These are phyloP conservation scores for Psilocybe azurescens DNA, from an alignment of 768 basidiomycete genomes.

Conservation along the genomic window DNA sequence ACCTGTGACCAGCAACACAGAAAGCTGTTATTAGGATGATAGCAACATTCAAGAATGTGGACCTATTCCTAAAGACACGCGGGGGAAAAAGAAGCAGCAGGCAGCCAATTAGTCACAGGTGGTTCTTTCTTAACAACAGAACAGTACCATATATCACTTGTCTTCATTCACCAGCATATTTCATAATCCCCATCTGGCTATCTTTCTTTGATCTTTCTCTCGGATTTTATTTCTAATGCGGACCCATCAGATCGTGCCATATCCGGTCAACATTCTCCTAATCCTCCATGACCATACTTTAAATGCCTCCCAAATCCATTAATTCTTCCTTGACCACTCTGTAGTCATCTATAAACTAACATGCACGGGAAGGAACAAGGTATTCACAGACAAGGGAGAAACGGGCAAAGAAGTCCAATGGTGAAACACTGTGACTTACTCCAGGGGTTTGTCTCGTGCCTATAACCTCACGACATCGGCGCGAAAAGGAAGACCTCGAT, in stretches of 20 bases:
- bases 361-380: neutral
- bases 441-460: neutral
- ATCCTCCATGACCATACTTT: too few species aligned
- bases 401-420: neutral
- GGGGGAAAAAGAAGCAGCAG: conserved; percentile 6
- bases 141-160: neutral
- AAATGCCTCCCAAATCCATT: too few species aligned
- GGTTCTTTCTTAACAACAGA: conserved; percentile 2
- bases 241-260: too few species aligned
- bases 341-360: neutral
- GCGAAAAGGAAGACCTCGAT: too few species aligned
- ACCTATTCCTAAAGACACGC: neutral
- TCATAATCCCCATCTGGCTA: conserved; percentile 8
- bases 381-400: neutral
- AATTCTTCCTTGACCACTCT: too few species aligned
- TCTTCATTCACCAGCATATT: conserved; percentile 6
- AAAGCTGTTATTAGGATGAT: conserved; percentile 2
- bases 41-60: conserved; percentile 2
- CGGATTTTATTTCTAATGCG: neutral
- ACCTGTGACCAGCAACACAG: conserved; percentile 1
- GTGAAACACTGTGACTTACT: neutral
- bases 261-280: too few species aligned
- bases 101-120: neutral
- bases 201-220: neutral
- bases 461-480: too few species aligned